Conservation (phyloP, 2,329 filamentous ascomycete species). For the Fusarium drepaniforme region DNA sequence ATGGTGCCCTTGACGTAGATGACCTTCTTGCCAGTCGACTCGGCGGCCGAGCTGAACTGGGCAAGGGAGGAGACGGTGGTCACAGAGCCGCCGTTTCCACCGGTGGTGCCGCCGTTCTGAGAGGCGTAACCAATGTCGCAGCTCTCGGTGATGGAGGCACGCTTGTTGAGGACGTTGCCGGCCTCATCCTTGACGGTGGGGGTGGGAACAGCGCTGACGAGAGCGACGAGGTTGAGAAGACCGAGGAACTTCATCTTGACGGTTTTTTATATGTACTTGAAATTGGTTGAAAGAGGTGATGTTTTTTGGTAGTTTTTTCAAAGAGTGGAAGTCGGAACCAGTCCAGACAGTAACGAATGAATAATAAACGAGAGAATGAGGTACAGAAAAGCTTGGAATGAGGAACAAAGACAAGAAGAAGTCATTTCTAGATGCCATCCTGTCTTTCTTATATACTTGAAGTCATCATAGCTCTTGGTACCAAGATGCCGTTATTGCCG, state of each 20-base stretch:
- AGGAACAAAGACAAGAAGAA: constrained; percentile 12
- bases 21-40: constrained; percentile 56
- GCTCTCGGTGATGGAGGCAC: constrained; percentile 52
- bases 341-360: constrained; percentile 39
- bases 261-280: neutral
- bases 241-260: constrained; percentile 50
- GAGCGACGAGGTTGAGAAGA: constrained; percentile 46
- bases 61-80: constrained; percentile 58
- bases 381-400: constrained; percentile 18
- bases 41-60: constrained; percentile 59
- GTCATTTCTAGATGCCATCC: neutral
- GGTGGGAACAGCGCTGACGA: constrained; percentile 47
- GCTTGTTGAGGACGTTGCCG: constrained; percentile 47
- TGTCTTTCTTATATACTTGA: constrained; percentile 36
- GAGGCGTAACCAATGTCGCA: constrained; percentile 52
- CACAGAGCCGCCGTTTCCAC: constrained; percentile 62
- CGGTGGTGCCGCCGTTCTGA: constrained; percentile 59
- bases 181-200: constrained; percentile 45
- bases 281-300: neutral
- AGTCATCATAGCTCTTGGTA: constrained; percentile 10
- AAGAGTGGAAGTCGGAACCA: constrained; percentile 36
- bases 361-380: constrained; percentile 23
- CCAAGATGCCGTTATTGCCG: constrained; percentile 19
- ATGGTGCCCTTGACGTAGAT: constrained; percentile 58
- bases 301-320: constrained; percentile 3